A percentile compares a stretch with the other conserved stretches of the same genome.
phyloP scores from a whole-genome alignment of 2,329 filamentous ascomycete species.

The Calonectria hongkongensis region DNA sequence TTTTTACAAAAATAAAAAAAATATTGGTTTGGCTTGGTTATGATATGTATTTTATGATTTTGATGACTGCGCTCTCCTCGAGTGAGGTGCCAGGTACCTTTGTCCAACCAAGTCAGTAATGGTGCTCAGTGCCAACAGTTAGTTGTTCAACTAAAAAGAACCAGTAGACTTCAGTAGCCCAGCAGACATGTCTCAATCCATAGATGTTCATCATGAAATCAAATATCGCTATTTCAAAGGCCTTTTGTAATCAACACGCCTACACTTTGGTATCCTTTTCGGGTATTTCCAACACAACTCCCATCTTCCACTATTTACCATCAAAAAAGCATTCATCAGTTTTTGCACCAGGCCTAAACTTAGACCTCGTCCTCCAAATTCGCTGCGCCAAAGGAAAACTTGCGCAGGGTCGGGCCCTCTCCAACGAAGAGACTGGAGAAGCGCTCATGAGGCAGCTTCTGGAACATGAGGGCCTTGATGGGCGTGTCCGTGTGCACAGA shows the following conservation, averaged over 20 bases:
- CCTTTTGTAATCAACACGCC: background rate
- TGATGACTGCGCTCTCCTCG: too few species aligned
- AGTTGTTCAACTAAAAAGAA: too few species aligned
- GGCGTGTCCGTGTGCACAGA: conserved; percentile 54
- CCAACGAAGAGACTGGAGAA: conserved; percentile 69
- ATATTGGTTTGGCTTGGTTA: too few species aligned
- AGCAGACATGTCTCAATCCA: background rate
- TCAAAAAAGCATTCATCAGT: background rate
- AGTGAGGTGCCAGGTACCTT: too few species aligned
- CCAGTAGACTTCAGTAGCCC: too few species aligned
- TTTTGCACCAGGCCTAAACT: conserved; percentile 10
- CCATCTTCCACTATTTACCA: too few species aligned
- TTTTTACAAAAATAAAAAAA: too few species aligned
- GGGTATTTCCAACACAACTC: conserved; percentile 3
- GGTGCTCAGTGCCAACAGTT: too few species aligned
- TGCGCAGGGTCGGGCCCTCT: conserved; percentile 60
- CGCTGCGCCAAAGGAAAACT: conserved; percentile 65
- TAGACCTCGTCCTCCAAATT: conserved; percentile 60
- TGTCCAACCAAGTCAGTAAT: too few species aligned
- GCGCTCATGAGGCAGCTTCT: conserved; percentile 65
- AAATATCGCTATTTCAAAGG: background rate
- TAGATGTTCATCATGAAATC: background rate
- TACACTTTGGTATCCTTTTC: background rate
- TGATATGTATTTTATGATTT: too few species aligned
- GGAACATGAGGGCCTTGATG: conserved; percentile 67